Conservation (phyloP, 441 rosid species). For the Pelargonium myrrhifolium region DNA sequence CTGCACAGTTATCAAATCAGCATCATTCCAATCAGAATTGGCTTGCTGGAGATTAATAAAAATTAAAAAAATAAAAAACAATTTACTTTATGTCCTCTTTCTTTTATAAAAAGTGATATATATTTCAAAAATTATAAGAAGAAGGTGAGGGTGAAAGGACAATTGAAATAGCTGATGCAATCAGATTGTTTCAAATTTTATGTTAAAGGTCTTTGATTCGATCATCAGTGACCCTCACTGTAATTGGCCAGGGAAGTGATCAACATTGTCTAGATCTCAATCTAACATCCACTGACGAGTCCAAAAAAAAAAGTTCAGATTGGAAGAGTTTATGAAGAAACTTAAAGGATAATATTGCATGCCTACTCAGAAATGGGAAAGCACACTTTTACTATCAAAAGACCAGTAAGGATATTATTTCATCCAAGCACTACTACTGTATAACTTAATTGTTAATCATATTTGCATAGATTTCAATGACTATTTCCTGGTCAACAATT, state of each 20-base stretch:
- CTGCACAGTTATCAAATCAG: not conserved
- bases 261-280: no score
- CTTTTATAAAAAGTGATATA: not conserved
- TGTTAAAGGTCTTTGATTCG: no score
- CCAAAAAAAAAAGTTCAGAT: no score
- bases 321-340: no score
- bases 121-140: not conserved
- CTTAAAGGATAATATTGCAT: no score
- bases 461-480: not conserved
- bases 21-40: no score
- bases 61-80: not conserved
- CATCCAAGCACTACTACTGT: not conserved
- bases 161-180: not conserved
- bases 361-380: not conserved
- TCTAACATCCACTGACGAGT: no score
- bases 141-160: not conserved
- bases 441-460: not conserved
- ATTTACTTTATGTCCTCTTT: not conserved
- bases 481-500: not conserved
- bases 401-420: not conserved
- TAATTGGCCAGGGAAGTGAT: no score
- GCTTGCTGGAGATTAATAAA: not conserved
- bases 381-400: not conserved
- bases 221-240: not conserved
- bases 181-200: not conserved